These are phyloP conservation scores for Oxalis stricta DNA, from an alignment of 441 rosid species.

Conservation along the genomic window DNA sequence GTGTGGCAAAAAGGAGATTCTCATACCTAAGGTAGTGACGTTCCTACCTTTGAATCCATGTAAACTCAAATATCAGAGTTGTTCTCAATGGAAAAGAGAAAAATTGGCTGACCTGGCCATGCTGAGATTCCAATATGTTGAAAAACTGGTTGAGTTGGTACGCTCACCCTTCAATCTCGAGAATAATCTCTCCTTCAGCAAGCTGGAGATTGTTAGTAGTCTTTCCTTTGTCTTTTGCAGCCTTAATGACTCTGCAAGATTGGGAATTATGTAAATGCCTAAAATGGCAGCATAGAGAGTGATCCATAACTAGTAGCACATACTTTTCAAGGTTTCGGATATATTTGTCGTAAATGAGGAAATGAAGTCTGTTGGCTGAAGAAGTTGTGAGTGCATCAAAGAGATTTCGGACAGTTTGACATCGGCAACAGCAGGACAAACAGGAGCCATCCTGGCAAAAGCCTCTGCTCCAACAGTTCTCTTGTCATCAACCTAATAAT, in stretches of 20 bases:
- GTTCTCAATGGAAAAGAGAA: too few species aligned
- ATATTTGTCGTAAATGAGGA: conserved; percentile 77
- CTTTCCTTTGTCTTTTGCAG: conserved; percentile 41
- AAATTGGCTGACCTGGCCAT: conserved; percentile 65
- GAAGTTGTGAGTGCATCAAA: conserved; percentile 70
- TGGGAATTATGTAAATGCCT: not conserved
- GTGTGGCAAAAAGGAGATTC: too few species aligned
- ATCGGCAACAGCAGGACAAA: conserved; percentile 71
- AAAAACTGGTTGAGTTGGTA: conserved; percentile 84
- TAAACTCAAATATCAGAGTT: too few species aligned
- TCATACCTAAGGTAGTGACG: too few species aligned
- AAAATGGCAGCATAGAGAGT: conserved; percentile 6
- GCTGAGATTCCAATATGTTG: conserved; percentile 88
- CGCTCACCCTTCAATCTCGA: conserved; percentile 73
- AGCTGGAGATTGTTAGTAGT: conserved; percentile 52
- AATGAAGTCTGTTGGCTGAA: conserved; percentile 60
- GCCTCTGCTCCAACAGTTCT: conserved; percentile 73
- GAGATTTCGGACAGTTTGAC: conserved; percentile 65
- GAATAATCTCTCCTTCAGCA: conserved; percentile 68
- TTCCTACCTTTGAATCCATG: too few species aligned
- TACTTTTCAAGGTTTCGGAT: conserved; percentile 81
- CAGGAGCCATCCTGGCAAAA: conserved; percentile 80
- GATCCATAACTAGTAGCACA: conserved; percentile 17
- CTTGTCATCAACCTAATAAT: conserved; percentile 58
- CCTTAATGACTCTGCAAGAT: conserved; percentile 44